These are phyloP conservation scores for Sugiyamaella qingdaonensis DNA, from an alignment of 805 yeast species.

Conservation along the genomic window DNA sequence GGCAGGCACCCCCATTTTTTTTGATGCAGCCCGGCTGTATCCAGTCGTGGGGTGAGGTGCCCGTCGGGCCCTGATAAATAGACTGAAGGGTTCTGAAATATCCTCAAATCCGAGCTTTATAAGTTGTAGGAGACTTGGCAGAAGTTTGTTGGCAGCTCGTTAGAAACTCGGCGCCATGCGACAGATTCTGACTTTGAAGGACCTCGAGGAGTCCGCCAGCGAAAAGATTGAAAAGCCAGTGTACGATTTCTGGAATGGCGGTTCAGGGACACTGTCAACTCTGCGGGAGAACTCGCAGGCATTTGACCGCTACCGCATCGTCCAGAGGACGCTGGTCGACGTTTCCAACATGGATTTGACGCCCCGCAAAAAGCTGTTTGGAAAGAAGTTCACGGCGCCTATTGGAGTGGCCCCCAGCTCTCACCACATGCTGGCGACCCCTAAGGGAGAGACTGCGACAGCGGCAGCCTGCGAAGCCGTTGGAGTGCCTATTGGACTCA, in stretches of 20 bases:
- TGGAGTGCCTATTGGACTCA: conserved; percentile 29
- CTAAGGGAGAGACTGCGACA: conserved; percentile 32
- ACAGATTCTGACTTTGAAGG: conserved; percentile 13
- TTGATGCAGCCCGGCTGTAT: not conserved
- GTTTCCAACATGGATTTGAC: conserved; percentile 26
- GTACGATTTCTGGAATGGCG: conserved; percentile 30
- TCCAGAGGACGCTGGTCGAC: conserved; percentile 29
- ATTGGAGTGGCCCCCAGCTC: conserved; percentile 36
- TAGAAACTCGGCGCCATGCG: too few species aligned
- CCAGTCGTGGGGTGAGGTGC: not conserved
- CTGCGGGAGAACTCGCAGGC: conserved; percentile 27
- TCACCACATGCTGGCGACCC: conserved; percentile 28
- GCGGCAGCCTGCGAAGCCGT: conserved; percentile 28
- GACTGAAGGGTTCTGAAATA: not conserved
- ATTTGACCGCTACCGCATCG: conserved; percentile 25
- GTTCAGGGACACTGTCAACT: conserved; percentile 30
- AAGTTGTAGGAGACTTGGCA: too few species aligned
- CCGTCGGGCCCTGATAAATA: not conserved
- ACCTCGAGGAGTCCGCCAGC: conserved; percentile 17
- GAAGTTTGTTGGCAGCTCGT: too few species aligned
- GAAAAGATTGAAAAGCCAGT: conserved; percentile 17
- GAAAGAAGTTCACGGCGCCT: conserved; percentile 27
- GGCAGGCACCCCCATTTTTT: not conserved
- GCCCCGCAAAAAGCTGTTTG: conserved; percentile 24
- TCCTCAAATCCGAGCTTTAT: too few species aligned